Percentiles rank a stretch among this genome's conserved stretches.
Conservation (phyloP, 441 rosid genomes). For the Arabidopsis lyrata region DNA sequence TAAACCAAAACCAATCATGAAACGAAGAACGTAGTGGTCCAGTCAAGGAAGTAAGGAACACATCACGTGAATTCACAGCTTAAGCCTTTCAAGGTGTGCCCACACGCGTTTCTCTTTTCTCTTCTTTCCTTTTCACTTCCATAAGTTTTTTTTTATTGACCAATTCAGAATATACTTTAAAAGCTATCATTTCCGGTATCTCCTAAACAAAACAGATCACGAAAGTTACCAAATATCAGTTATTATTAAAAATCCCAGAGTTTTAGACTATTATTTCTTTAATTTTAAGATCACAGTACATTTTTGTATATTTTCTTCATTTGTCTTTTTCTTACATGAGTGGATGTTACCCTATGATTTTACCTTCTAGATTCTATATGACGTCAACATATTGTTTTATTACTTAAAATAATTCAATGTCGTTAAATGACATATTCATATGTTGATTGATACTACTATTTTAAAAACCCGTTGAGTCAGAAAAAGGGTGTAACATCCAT, state of each 20-base stretch:
- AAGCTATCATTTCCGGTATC: neutral
- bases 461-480: neutral
- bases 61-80: conserved; percentile 66
- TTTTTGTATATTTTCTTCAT: neutral
- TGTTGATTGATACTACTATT: too few relatives aligned
- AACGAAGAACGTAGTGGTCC: conserved; percentile 52
- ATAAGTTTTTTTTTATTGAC: neutral
- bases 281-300: neutral
- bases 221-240: neutral
- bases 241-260: neutral
- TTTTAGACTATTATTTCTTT: neutral
- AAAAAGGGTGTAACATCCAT: neutral
- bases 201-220: neutral
- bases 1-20: conserved; percentile 55
- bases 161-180: conserved; percentile 7
- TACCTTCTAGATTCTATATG: conserved; percentile 30
- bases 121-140: conserved; percentile 26
- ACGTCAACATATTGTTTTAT: conserved; percentile 20
- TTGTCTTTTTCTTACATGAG: neutral
- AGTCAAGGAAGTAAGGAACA: conserved; percentile 53
- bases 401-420: neutral
- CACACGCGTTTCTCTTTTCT: conserved; percentile 31
- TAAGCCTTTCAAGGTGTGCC: conserved; percentile 35
- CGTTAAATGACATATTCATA: neutral
- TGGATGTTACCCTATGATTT: neutral